Evolutionary conservation across 1,284 basidiomycete genomes (phyloP).

Genomic region (Chiua sp.): DNA sequence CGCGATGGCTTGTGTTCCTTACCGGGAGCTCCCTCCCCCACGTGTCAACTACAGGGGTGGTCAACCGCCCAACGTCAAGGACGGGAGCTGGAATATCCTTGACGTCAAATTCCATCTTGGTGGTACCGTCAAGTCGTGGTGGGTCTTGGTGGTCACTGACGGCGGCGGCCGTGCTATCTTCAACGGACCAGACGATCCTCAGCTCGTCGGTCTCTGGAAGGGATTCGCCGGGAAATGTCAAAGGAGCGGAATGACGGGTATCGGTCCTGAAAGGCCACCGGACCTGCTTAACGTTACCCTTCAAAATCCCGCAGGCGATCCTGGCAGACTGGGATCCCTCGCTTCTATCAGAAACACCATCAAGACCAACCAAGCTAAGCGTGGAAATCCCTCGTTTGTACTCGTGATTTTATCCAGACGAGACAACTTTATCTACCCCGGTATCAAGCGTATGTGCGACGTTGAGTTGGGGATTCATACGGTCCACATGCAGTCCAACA

Average conservation of each 20-base stretch:
- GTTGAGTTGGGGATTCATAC: conserved; percentile 72
- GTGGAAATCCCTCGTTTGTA: conserved; percentile 56
- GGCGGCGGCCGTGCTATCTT: conserved; percentile 41
- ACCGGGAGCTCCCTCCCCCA: conserved; percentile 64
- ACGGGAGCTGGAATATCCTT: conserved; percentile 77
- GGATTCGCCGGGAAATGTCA: conserved; percentile 58
- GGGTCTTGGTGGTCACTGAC: conserved; percentile 63
- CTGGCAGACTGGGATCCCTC: conserved; percentile 47
- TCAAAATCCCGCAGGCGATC: conserved; percentile 41
- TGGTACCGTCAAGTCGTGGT: conserved; percentile 56
- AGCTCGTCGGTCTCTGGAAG: conserved; percentile 46
- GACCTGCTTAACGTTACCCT: conserved; percentile 42
- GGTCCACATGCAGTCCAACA: conserved; percentile 60
- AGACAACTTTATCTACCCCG: conserved; percentile 76
- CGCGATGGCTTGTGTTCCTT: conserved; percentile 66
- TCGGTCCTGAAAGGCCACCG: conserved; percentile 34
- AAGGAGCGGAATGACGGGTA: conserved; percentile 55
- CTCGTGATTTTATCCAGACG: conserved; percentile 65
- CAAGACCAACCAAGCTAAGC: conserved; percentile 30
- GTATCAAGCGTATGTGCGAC: conserved; percentile 76
- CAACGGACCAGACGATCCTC: conserved; percentile 45
- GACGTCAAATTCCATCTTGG: conserved; percentile 66
- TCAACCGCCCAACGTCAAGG: conserved; percentile 44
- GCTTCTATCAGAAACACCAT: conserved; percentile 46
- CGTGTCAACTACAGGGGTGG: conserved; percentile 57